Base-by-base conservation (phyloP, 805 yeast species). In the Suhomyces xylopsoci region DNA sequence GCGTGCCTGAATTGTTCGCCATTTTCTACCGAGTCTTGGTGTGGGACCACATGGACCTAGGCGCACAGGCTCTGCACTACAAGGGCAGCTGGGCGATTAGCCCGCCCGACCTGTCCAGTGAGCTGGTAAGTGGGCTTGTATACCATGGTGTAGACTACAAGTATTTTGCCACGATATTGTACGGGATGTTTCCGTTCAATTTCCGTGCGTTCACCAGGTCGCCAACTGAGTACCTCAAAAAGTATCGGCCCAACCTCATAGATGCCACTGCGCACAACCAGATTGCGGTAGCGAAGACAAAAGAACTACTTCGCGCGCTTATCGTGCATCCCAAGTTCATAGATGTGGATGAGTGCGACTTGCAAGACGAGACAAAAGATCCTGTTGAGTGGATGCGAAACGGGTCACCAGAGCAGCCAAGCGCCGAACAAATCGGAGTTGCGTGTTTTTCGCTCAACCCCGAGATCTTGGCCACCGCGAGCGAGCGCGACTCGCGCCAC, bases 181-280 rank as follows among this genome's bases (percentile, higher is more conserved):
- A 85, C 56, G 88, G 86, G 0, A 62, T 84, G 10, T 84, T 75
- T 54, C 88, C 89, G 0, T 62, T 74, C 20, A 80, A 80, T 55
- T 65, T 83, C 5, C 58, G 76, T 22, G 62, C 6, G 83, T 80
- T 58, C 56, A 76, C 17, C 67, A 72, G 19, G 63, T 67, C 43
- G 14, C 42, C 42, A 1, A 24, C 42, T 5, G 42, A 17, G n/a
- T 38, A 38, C 24, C 9, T 38, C 14, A 38, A 19, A 38, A 38
- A 38, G 14, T 10, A 38, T 12, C 14, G 42, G 3, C 24, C 42
- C 42, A 38, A 47, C 10, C 28, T 47, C 5, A 51, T 48, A 28
- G 24, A 40, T 24, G 32, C 45, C n/a, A 44, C 54, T 19, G 24
- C 42, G 14, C 42, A n/a, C 20, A 38, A 38, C 24, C 12, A 38